Percentiles rank a stretch among this genome's conserved stretches.
phyloP scores from a whole-genome alignment of 192 early-diverging fungal genomes.

The Linnemannia zychae region DNA sequence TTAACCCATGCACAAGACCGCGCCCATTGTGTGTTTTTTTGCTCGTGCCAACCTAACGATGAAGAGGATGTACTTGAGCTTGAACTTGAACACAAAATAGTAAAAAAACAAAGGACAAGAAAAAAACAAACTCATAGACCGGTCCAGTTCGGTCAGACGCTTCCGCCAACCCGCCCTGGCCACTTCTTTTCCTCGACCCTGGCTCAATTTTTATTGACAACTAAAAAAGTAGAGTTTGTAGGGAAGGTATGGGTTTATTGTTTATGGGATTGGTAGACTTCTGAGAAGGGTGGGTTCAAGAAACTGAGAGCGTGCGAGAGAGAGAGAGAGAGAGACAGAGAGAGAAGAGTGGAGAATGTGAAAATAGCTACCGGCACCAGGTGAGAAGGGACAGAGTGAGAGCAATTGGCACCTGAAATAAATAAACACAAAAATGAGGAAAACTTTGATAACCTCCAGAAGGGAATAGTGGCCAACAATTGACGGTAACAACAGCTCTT shows the following conservation, averaged over 20 bases:
- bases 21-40: no score
- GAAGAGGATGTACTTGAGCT: no score
- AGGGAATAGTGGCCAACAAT: neutral
- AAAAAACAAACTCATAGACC: neutral
- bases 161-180: neutral
- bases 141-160: neutral
- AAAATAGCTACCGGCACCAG: no score
- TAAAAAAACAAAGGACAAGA: no score
- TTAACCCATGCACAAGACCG: no score
- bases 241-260: no score
- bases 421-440: no score
- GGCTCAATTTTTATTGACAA: neutral
- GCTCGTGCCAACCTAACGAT: no score
- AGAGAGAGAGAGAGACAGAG: no score
- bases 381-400: neutral
- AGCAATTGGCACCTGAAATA: neutral
- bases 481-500: neutral
- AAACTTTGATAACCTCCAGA: neutral
- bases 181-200: neutral
- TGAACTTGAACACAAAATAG: no score
- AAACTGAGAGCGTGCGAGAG: no score
- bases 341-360: no score
- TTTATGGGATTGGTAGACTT: neutral
- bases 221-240: neutral
- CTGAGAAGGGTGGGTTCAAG: slow-evolving; percentile 3